Evolutionary conservation across 108 stramenopile genomes (phyloP).

Genomic region (Hondaea fermentalgiana): DNA sequence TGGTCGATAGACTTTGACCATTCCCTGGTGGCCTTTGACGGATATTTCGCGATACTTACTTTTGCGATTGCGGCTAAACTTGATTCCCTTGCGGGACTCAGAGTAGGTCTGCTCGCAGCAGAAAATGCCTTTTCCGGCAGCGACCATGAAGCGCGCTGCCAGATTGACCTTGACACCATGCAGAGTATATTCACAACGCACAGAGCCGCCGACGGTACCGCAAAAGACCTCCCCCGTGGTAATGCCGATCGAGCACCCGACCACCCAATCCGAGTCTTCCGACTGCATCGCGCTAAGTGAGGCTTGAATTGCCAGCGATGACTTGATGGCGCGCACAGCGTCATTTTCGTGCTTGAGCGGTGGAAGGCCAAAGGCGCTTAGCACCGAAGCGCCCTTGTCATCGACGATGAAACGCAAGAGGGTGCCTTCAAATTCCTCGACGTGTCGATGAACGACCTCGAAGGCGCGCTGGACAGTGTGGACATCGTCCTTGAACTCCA

Average conservation of each 20-base stretch:
- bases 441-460: slow-evolving; percentile 19
- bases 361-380: slow-evolving; percentile 52
- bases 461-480: background rate
- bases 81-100: background rate
- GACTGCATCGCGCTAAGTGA: slow-evolving; percentile 18
- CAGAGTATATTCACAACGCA: slow-evolving; percentile 43
- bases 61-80: no score
- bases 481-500: background rate
- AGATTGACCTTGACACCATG: slow-evolving; percentile 42
- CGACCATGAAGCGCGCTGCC: slow-evolving; percentile 41
- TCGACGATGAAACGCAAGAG: slow-evolving; percentile 55
- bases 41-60: background rate
- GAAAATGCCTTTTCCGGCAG: background rate
- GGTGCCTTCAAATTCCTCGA: slow-evolving; percentile 45
- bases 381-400: slow-evolving; percentile 55
- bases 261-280: slow-evolving; percentile 21
- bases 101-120: background rate
- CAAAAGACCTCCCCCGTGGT: slow-evolving; percentile 42
- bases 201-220: slow-evolving; percentile 38
- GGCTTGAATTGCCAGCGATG: slow-evolving; percentile 35
- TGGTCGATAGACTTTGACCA: background rate
- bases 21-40: background rate
- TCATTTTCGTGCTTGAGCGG: slow-evolving; percentile 44
- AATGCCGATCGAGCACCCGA: slow-evolving; percentile 23
- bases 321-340: slow-evolving; percentile 38